phyloP scores from a whole-genome alignment of 2,329 filamentous ascomycete genomes.

The Exophiala bonariae region DNA sequence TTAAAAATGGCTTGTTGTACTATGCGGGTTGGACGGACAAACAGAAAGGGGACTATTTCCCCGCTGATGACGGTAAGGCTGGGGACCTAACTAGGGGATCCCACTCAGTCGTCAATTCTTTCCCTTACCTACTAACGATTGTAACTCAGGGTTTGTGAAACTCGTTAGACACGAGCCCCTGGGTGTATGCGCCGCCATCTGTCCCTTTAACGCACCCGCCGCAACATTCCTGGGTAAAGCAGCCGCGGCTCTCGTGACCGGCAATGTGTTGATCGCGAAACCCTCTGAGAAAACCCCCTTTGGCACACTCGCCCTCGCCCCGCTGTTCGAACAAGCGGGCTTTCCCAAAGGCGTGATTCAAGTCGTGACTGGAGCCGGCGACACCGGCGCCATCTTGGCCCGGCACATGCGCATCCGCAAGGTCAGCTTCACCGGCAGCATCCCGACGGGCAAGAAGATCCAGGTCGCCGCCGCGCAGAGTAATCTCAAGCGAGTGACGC shows the following conservation, averaged over 20 bases:
- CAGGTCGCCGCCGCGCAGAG: constrained; percentile 52
- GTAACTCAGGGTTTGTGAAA: constrained; percentile 23
- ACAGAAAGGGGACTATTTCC: constrained; percentile 23
- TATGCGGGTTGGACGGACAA: constrained; percentile 25
- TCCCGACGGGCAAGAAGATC: constrained; percentile 60
- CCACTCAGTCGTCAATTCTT: not conserved
- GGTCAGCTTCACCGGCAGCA: constrained; percentile 65
- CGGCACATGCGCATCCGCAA: constrained; percentile 57
- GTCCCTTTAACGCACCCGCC: constrained; percentile 44
- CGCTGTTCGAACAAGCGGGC: constrained; percentile 9
- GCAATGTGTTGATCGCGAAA: constrained; percentile 31
- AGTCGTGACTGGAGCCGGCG: constrained; percentile 59
- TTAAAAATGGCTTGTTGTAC: constrained; percentile 9
- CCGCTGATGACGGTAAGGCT: constrained; percentile 20
- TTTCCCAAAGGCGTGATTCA: constrained; percentile 65
- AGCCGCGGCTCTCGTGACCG: constrained; percentile 38
- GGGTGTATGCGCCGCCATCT: constrained; percentile 34
- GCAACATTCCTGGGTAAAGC: constrained; percentile 40
- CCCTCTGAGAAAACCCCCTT: constrained; percentile 18
- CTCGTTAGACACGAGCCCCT: constrained; percentile 29
- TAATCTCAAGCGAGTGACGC: constrained; percentile 61
- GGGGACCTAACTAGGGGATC: not conserved
- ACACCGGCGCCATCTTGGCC: constrained; percentile 59
- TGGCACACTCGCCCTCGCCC: constrained; percentile 8
- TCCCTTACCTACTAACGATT: not conserved